Evolutionary conservation across 192 early-diverging fungal species (phyloP).

Genomic region (Backusella macrospora): DNA sequence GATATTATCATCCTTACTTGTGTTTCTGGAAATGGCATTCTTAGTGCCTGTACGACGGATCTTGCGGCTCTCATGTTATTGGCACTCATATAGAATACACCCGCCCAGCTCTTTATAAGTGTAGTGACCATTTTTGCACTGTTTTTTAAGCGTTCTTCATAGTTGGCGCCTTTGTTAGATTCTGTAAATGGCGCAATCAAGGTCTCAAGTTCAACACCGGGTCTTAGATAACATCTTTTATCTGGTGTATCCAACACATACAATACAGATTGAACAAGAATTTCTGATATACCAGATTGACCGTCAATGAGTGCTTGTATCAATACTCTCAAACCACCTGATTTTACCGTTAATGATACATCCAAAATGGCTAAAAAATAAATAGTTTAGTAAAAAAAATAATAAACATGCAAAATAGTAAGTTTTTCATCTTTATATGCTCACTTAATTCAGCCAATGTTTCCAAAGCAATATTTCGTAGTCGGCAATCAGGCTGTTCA

Average conservation of each 20-base stretch:
- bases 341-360: conserved; percentile 52
- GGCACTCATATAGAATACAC: conserved; percentile 74
- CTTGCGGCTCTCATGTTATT: conserved; percentile 71
- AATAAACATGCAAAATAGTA: background rate
- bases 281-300: conserved; percentile 58
- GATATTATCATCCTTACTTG: conserved; percentile 42
- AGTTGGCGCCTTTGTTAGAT: conserved; percentile 61
- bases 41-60: conserved; percentile 70
- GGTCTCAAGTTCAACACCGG: conserved; percentile 81
- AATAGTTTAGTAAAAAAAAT: conserved; percentile 11
- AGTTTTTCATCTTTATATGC: background rate
- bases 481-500: conserved; percentile 77
- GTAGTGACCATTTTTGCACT: conserved; percentile 64
- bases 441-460: conserved; percentile 80
- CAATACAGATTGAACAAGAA: conserved; percentile 65
- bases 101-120: conserved; percentile 78
- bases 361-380: conserved; percentile 36
- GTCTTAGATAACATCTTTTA: conserved; percentile 65
- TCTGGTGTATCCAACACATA: conserved; percentile 74
- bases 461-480: conserved; percentile 73
- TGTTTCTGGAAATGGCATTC: conserved; percentile 72
- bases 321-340: conserved; percentile 71
- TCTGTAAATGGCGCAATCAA: conserved; percentile 82
- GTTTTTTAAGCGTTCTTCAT: conserved; percentile 67
- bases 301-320: conserved; percentile 69